phyloP scores from a whole-genome alignment of 2,329 filamentous ascomycete species.

The Neonectria coccinea region DNA sequence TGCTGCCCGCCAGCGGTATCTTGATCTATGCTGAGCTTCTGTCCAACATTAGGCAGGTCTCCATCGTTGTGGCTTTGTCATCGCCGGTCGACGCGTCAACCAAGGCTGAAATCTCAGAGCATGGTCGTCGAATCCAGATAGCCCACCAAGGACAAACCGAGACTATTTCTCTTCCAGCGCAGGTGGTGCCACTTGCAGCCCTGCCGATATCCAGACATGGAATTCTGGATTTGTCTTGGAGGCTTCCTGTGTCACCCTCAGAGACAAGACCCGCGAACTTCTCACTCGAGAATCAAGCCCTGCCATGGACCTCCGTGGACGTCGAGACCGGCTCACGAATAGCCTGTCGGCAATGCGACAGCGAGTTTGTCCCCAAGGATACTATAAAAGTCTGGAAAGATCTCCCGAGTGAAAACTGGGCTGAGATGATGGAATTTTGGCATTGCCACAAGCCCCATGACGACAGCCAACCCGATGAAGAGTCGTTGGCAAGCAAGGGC shows the following conservation, averaged over 20 bases:
- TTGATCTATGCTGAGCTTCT: conserved; percentile 74
- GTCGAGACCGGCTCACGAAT: conserved; percentile 57
- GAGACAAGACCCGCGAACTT: conserved; percentile 43
- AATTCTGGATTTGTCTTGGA: conserved; percentile 61
- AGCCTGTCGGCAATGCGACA: conserved; percentile 55
- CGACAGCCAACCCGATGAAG: conserved; percentile 58
- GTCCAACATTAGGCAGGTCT: conserved; percentile 73
- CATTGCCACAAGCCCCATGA: conserved; percentile 94
- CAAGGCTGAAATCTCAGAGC: conserved; percentile 56
- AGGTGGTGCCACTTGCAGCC: conserved; percentile 48
- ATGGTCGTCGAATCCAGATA: conserved; percentile 61
- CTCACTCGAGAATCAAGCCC: conserved; percentile 52
- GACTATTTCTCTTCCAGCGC: conserved; percentile 58
- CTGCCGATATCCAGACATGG: conserved; percentile 54
- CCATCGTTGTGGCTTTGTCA: conserved; percentile 65
- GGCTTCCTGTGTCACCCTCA: conserved; percentile 58
- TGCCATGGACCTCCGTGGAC: conserved; percentile 69
- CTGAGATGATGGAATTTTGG: conserved; percentile 99
- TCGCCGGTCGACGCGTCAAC: conserved; percentile 58
- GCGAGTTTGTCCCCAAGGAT: conserved; percentile 53
- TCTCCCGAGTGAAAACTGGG: conserved; percentile 96
- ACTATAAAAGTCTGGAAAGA: conserved; percentile 81
- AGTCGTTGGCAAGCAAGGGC: conserved; percentile 72
- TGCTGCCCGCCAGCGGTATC: conserved; percentile 38
- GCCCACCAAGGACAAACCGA: conserved; percentile 56